Percentiles rank a stretch among this genome's conserved stretches.
Conservation (phyloP, 495 filamentous ascomycete genomes). For the Annulohypoxylon nitens region DNA sequence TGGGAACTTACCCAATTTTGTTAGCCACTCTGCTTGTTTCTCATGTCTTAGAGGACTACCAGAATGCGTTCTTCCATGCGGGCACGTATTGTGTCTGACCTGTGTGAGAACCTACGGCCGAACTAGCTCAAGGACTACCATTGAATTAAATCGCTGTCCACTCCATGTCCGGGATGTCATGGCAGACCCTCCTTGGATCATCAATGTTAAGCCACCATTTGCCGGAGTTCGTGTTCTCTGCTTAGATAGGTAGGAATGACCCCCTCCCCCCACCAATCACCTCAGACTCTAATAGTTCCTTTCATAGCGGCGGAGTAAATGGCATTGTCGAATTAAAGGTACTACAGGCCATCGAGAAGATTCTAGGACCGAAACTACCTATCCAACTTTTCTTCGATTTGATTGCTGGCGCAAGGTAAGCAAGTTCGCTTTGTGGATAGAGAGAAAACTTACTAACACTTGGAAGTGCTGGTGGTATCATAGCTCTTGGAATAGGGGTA, state of each 20-base stretch:
- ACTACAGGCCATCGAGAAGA: constrained; percentile 1
- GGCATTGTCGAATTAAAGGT: constrained; percentile 5
- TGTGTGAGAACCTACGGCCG: constrained; percentile 4
- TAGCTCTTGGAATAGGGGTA: constrained; percentile 9
- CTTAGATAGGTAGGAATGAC: not conserved
- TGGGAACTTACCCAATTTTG: not conserved
- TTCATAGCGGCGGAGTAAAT: not conserved
- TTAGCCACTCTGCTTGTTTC: constrained; percentile 11
- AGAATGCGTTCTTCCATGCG: constrained; percentile 11
- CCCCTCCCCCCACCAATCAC: no score
- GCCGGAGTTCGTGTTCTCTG: constrained; percentile 8
- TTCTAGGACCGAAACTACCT: not conserved
- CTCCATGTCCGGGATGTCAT: constrained; percentile 9
- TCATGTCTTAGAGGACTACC: constrained; percentile 9
- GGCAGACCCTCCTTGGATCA: constrained; percentile 1
- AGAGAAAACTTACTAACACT: not conserved
- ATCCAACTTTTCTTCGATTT: constrained; percentile 1
- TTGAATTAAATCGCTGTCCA: constrained; percentile 1
- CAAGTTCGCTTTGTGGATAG: not conserved
- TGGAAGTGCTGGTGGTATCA: not conserved
- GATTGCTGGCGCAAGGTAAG: not conserved
- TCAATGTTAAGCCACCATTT: not conserved
- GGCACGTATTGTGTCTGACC: not conserved
- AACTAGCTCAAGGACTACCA: constrained; percentile 1
- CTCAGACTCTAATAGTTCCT: not conserved